Evolutionary conservation across 805 yeast genomes (phyloP), one percentile per base, ranked within the genome.

Genomic region (Tetrapisispora taiwanensis): DNA sequence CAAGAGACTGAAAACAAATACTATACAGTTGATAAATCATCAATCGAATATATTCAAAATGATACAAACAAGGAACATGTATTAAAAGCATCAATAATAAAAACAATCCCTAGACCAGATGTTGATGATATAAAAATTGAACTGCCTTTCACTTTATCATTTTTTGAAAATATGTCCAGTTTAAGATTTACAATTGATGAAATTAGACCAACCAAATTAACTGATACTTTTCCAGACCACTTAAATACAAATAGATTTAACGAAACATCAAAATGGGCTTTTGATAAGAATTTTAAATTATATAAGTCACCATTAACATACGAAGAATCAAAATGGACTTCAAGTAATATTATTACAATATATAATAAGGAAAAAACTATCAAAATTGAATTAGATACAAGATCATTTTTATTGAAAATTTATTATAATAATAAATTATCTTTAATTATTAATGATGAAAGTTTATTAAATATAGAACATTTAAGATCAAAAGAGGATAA

Each of bases 401-500:
- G 58, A 10, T 79, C 83, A 0, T 52, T 51, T 41, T 24, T 42
- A n/a, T 28, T 53, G 13, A 63, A 68, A 1, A 54, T 87, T 2
- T 66, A 45, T 19, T 67, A 74, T 43, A 61, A 76, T 1, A 74
- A 70, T 5, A 61, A 65, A 17, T 59, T 63, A 0, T 76, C 77
- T 47, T 52, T 87, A 12, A 65, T 75, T 1, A 56, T 89, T 17
- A 92, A 92, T 60, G 88, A 81, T 42, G 69, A 79, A 35, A 67
- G 75, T 30, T 73, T 86, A 39, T 64, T 92, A 47, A 90, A 90
- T 56, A 46, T 82, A n/a, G 99, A 92, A 60, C 97, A 90, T 55
- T 74, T 70, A 59, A 72, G 97, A 56, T 59, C 70, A 0, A 55
- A 60, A 47, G 73, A 68, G 7, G 62, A 65, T n/a, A 67, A 70